Evolutionary conservation across 805 yeast genomes (phyloP).

Genomic region (Yarrowia phangngaensis): DNA sequence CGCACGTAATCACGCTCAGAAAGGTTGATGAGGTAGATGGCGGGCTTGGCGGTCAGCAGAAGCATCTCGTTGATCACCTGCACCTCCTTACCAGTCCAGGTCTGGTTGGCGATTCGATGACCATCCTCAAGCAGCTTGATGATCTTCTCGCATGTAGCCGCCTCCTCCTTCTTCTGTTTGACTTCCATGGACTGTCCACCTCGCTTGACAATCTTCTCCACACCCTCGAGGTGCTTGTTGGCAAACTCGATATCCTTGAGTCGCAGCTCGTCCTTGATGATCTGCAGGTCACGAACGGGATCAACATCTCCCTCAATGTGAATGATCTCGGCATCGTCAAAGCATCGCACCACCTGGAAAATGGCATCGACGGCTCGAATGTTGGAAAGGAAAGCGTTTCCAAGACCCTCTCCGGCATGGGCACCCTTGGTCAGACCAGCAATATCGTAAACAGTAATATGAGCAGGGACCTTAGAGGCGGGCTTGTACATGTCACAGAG

Average conservation of each 20-base stretch:
- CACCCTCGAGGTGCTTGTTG: conserved; percentile 72
- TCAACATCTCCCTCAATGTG: conserved; percentile 96
- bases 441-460: conserved; percentile 88
- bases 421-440: conserved; percentile 99
- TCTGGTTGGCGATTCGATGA: conserved; percentile 79
- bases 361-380: conserved; percentile 97
- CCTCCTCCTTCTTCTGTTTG: conserved; percentile 83
- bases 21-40: conserved; percentile 86
- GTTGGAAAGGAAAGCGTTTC: conserved; percentile 94
- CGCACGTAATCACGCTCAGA: conserved; percentile 84
- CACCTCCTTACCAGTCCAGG: conserved; percentile 88
- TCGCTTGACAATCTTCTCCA: conserved; percentile 74
- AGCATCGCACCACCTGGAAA: conserved; percentile 95
- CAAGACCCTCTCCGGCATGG: conserved; percentile 93
- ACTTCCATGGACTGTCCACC: conserved; percentile 89
- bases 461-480: conserved; percentile 84
- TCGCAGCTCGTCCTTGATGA: conserved; percentile 86
- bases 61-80: conserved; percentile 82
- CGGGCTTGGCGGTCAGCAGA: conserved; percentile 90
- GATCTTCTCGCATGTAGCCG: conserved; percentile 66
- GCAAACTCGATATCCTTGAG: conserved; percentile 95
- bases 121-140: conserved; percentile 77
- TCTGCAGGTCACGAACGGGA: conserved; percentile 91
- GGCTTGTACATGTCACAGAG: conserved; percentile 72
- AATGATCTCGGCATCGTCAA: conserved; percentile 95